These are phyloP conservation scores for Tarenaya hassleriana DNA, from an alignment of 345 rosid species.

Conservation along the genomic window DNA sequence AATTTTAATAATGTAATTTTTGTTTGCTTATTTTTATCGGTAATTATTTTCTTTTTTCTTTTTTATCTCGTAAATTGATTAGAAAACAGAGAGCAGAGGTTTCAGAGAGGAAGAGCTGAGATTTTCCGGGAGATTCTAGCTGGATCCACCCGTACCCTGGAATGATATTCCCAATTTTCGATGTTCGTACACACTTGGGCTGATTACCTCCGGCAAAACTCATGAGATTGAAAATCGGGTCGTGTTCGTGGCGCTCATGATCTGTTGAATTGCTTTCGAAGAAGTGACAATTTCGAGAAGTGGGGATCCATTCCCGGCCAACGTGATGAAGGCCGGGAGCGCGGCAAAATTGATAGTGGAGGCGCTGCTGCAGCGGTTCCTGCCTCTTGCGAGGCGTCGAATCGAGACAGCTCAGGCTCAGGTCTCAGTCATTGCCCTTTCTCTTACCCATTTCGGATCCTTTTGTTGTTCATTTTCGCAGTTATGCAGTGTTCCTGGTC, in stretches of 20 bases:
- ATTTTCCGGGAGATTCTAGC: no score
- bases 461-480: neutral
- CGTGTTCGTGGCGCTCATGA: neutral
- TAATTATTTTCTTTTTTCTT: no score
- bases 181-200: no score
- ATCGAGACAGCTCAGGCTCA: constrained; percentile 99
- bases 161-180: no score
- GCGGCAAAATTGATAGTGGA: constrained; percentile 95
- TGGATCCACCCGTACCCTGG: no score
- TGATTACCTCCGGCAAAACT: no score
- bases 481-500: no score
- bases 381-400: constrained; percentile 92
- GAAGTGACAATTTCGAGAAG: neutral
- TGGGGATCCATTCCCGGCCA: constrained; percentile 21
- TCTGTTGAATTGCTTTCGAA: neutral
- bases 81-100: no score
- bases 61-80: no score
- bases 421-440: constrained; percentile 29
- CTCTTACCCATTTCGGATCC: constrained; percentile 12
- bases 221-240: constrained; percentile 4
- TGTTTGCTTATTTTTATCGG: no score
- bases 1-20: no score
- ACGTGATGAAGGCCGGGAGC: constrained; percentile 78
- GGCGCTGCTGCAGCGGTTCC: constrained; percentile 90
- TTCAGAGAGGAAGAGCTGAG: no score